A percentile compares a stretch with the other conserved stretches of the same genome.
These are phyloP conservation scores for Xylariomycetidae sp. DNA, from an alignment of 2,329 filamentous ascomycete genomes.

Conservation along the genomic window DNA sequence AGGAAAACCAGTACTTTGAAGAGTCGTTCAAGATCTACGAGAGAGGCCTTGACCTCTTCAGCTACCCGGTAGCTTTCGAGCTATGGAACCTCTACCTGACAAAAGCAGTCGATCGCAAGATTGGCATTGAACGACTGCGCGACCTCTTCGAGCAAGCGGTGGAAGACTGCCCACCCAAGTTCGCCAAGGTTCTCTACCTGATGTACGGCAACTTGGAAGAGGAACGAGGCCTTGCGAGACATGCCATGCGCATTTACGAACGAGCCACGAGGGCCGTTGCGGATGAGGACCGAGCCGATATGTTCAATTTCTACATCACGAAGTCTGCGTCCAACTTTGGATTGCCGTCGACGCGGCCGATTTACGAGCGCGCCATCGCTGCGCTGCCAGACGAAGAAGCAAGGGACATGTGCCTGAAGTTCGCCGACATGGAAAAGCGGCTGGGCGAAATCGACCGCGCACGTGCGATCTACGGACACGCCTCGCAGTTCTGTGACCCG, in stretches of 20 bases:
- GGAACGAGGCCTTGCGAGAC: slow-evolving; percentile 85
- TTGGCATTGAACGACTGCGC: slow-evolving; percentile 86
- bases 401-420: slow-evolving; percentile 97
- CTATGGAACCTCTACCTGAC: slow-evolving; percentile 97
- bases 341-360: slow-evolving; percentile 85
- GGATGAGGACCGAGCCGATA: slow-evolving; percentile 89
- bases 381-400: slow-evolving; percentile 91
- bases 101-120: slow-evolving; percentile 93
- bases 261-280: slow-evolving; percentile 89
- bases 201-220: slow-evolving; percentile 99
- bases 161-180: slow-evolving; percentile 89
- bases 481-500: slow-evolving; percentile 94
- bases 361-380: slow-evolving; percentile 93
- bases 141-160: slow-evolving; percentile 97
- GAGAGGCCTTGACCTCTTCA: slow-evolving; percentile 94
- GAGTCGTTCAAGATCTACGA: slow-evolving; percentile 98
- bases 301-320: slow-evolving; percentile 99
- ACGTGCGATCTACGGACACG: slow-evolving; percentile 91
- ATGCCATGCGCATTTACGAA: slow-evolving; percentile 99
- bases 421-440: slow-evolving; percentile 91
- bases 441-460: slow-evolving; percentile 92
- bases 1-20: slow-evolving; percentile 92
- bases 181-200: slow-evolving; percentile 90
- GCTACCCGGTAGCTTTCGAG: slow-evolving; percentile 95
- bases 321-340: slow-evolving; percentile 98